A percentile compares a stretch with the other conserved stretches of the same genome.
phyloP scores from a whole-genome alignment of 805 yeast genomes.

The Cyberlindnera meyerae region DNA sequence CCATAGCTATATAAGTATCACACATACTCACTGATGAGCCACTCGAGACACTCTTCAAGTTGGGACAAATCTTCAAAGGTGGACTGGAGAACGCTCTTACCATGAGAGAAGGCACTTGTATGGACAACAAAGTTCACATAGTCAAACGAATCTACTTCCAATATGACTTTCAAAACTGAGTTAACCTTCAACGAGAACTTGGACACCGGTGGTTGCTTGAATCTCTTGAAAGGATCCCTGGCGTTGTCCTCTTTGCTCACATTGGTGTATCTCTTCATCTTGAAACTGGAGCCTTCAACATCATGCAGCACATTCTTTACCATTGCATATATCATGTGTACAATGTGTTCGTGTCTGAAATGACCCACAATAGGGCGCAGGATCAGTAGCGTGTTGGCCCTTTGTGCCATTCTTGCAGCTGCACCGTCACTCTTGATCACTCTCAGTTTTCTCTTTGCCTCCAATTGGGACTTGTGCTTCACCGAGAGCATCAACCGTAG shows the following conservation, averaged over 20 bases:
- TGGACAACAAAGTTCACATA: slow-evolving; percentile 19
- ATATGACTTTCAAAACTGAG: slow-evolving; percentile 6
- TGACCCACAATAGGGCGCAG: slow-evolving; percentile 56
- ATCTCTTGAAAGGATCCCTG: slow-evolving; percentile 18
- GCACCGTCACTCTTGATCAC: slow-evolving; percentile 10
- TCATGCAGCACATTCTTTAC: slow-evolving; percentile 13
- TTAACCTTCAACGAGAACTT: slow-evolving; percentile 29
- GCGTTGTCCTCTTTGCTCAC: slow-evolving; percentile 7
- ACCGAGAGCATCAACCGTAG: slow-evolving; percentile 32
- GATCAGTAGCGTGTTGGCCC: too few species aligned
- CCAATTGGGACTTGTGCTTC: slow-evolving; percentile 35
- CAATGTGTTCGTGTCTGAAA: slow-evolving; percentile 46
- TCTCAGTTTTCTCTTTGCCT: slow-evolving; percentile 22
- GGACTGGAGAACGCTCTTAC: slow-evolving; percentile 39
- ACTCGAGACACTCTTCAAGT: slow-evolving; percentile 50
- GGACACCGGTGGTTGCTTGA: slow-evolving; percentile 22
- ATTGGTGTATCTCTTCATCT: slow-evolving; percentile 17
- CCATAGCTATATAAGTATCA: too few species aligned
- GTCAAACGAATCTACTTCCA: slow-evolving; percentile 20
- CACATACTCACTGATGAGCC: slow-evolving; percentile 39
- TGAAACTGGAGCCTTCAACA: slow-evolving; percentile 8
- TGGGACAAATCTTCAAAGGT: slow-evolving; percentile 47
- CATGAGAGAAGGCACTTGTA: slow-evolving; percentile 15
- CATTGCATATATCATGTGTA: slow-evolving; percentile 23
- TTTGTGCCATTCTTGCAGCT: slow-evolving; percentile 34